Evolutionary conservation across 2,329 filamentous ascomycete species (phyloP).

Genomic region (Fusarium setosum): DNA sequence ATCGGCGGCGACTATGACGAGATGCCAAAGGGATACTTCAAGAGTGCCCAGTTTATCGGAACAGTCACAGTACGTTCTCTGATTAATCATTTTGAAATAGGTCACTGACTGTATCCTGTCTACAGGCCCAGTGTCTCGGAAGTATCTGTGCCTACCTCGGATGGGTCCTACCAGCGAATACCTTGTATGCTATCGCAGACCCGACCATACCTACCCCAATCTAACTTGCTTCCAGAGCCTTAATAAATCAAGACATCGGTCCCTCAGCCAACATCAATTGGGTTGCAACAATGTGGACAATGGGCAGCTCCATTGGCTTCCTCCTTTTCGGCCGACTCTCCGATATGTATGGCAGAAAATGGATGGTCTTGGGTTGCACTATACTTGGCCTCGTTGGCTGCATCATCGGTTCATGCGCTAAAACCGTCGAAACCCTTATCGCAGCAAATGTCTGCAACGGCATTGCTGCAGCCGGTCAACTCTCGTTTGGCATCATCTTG

Average conservation of each 20-base stretch:
- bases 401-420: too few species aligned
- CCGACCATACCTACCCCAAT: background rate
- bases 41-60: slow-evolving; percentile 52
- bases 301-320: slow-evolving; percentile 52
- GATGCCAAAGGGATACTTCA: slow-evolving; percentile 56
- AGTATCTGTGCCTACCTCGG: slow-evolving; percentile 49
- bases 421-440: too few species aligned
- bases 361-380: slow-evolving; percentile 49
- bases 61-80: too few species aligned
- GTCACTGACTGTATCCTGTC: slow-evolving; percentile 46
- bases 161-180: slow-evolving; percentile 50
- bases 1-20: slow-evolving; percentile 53
- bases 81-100: too few species aligned
- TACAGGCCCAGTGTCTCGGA: slow-evolving; percentile 46
- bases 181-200: slow-evolving; percentile 35
- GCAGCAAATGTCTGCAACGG: too few species aligned
- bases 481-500: too few species aligned
- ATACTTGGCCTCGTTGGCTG: slow-evolving; percentile 28
- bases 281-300: slow-evolving; percentile 50
- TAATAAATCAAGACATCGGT: slow-evolving; percentile 48
- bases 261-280: slow-evolving; percentile 46
- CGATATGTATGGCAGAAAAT: slow-evolving; percentile 56
- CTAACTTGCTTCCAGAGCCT: slow-evolving; percentile 8
- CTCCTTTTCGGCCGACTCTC: slow-evolving; percentile 55
- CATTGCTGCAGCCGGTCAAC: too few species aligned